These are phyloP conservation scores for Cicer judaicum DNA, from an alignment of 306 rosid species.

Conservation along the genomic window DNA sequence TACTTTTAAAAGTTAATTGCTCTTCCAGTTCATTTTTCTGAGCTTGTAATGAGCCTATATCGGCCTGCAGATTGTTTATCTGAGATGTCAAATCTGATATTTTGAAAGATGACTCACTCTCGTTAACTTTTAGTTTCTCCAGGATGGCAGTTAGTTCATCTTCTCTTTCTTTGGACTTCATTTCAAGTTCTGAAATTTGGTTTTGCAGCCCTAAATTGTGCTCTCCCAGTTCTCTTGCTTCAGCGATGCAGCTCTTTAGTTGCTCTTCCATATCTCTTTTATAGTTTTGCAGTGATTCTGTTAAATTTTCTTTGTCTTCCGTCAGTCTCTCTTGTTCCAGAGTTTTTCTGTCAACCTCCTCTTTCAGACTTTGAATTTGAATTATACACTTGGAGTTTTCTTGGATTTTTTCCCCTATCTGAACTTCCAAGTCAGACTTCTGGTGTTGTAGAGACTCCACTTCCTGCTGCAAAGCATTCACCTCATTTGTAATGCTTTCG, in stretches of 20 bases:
- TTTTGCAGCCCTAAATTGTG: slow-evolving; percentile 50
- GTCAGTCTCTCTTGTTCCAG: slow-evolving; percentile 43
- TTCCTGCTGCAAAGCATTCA: slow-evolving; percentile 63
- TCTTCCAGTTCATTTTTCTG: slow-evolving; percentile 68
- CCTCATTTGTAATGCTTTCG: slow-evolving; percentile 58
- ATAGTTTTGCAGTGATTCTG: slow-evolving; percentile 46
- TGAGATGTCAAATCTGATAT: slow-evolving; percentile 64
- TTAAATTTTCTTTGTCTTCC: slow-evolving; percentile 63
- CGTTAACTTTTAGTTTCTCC: slow-evolving; percentile 64
- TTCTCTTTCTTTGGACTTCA: slow-evolving; percentile 58
- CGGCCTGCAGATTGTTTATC: slow-evolving; percentile 58
- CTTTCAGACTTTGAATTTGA: slow-evolving; percentile 65
- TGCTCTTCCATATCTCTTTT: slow-evolving; percentile 52
- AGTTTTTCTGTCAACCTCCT: slow-evolving; percentile 60
- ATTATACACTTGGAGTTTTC: slow-evolving; percentile 54
- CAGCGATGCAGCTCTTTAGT: not conserved
- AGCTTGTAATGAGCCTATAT: slow-evolving; percentile 50
- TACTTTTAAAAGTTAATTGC: slow-evolving; percentile 51
- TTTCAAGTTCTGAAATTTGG: slow-evolving; percentile 62
- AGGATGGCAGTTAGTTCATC: slow-evolving; percentile 52
- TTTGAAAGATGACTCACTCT: slow-evolving; percentile 55
- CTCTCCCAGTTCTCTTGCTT: slow-evolving; percentile 60
- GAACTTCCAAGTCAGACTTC: slow-evolving; percentile 63
- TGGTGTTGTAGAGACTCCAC: slow-evolving; percentile 56
- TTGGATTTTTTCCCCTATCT: slow-evolving; percentile 54